Base-by-base conservation (phyloP, 441 rosid genomes). In the Dalechampia spathulata region DNA sequence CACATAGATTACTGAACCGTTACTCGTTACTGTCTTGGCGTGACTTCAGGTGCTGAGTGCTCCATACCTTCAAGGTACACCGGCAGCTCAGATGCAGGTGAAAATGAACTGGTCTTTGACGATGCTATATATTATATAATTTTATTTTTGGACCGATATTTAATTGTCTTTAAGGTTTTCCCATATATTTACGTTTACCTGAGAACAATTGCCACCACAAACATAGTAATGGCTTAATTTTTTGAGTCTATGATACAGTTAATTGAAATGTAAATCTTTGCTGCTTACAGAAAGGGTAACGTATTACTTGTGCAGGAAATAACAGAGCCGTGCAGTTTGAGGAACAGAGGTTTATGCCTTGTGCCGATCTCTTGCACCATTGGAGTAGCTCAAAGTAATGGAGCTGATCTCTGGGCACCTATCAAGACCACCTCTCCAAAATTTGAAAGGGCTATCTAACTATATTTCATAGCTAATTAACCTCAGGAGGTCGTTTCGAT, bases 401-500 rank as follows among this genome's bases (percentile, higher is more conserved):
- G 96, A 5, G 99, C 96, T 4, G 99, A 92, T 73, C 73, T 92
- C 14, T 92, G 99, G 99, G 96, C 99, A 0, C 92, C 96, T 1
- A 83, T 84, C 66, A 92, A 92, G 78, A 75, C 84, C 30, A 54
- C 83, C 26, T 76, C 93, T 38, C 80, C 90, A 14, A 82, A 76
- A 71, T 67, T 77, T n/a, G 76, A 75, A 36, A 71, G 70, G 46
- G 42, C 68, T 5, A 30, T 63, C 21, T 42, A 69, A 45, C 71
- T 43, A 47, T 68, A 30, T 30, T 72, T 14, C 47, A 26, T 45
- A 10, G 30, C 17, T 11, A 42, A 14, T 43, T 13, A 20, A 43
- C 27, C 17, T 19, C 11, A 22, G 40, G 30, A 27, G 22, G n/a
- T 13, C 39, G 28, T 6, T 23, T 6, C 15, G 9, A 21, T 21